Evolutionary conservation across 2,329 filamentous ascomycete species (phyloP), one percentile per base, ranked within the genome.

Genomic region (Diaporthe humulicola): DNA sequence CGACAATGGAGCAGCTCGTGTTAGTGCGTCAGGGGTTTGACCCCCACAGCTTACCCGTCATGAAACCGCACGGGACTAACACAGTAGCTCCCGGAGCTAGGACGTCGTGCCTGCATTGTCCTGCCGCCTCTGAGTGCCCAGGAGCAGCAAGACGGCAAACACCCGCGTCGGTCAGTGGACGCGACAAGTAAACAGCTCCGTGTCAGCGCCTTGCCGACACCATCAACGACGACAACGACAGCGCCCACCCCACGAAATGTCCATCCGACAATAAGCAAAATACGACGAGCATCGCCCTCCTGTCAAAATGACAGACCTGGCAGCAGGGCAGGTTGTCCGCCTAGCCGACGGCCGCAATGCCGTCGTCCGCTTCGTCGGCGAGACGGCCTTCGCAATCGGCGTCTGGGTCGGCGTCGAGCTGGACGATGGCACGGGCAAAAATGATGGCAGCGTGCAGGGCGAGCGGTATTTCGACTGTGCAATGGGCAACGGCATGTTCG

Each of bases 331-430:
- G 86, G 91, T 90, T 77, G 90, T 98, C 84, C 91, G 93, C 84
- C 92, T 98, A 78, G 91, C 89, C 80, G 94, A 98, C 84, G 93
- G 93, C 80, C 93, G 93, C 79, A 90, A 90, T 79, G 97, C 91
- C 79, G 90, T 90, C 75, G 90, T 99, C 77, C 94, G 94, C 79
- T 99, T 94, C 84, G 87, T 95, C 76, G 97, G 97, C 80, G 87
- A 89, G 73, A 95, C 96, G 50, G 87, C 90, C 79, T 98, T 98
- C 84, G 92, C 95, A 74, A 87, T 89, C 8, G 96, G 96, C 77
- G 92, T 94, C 76, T 98, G 96, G 95, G 88, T 98, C 75, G 96
- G 96, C 77, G 90, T 98, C 75, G 96, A 98, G 86, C 90, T 98
- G 73, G 92, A 95, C 70, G 93, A 95, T 61, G 88, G 92, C 71